Evolutionary conservation across 2,329 filamentous ascomycete species (phyloP), one percentile per base, ranked within the genome.

Genomic region (Hypoxylon sp.): DNA sequence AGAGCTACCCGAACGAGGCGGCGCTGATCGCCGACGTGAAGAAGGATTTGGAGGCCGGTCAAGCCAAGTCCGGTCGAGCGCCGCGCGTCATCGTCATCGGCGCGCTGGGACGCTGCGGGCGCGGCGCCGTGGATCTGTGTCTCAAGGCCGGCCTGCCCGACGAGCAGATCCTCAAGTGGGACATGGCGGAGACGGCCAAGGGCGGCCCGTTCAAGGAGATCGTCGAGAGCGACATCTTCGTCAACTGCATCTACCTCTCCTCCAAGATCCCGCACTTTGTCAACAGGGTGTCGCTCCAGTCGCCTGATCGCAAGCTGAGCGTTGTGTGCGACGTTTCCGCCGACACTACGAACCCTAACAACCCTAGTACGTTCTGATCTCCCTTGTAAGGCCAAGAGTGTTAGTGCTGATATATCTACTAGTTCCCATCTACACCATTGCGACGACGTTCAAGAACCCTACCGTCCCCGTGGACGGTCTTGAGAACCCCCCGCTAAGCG

Each of bases 231-330:
- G 86, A 90, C 65, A 87, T 91, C 67, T 90, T 91, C 69, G 79
- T 94, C 71, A 95, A 94, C 78, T 91, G 88, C 81, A 93, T 96
- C 70, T 96, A 96, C 75, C 84, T 97, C 30, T 84, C 79, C 55
- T 78, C 84, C 62, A 83, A 87, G 69, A 92, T 94, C 61, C 88
- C 90, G 17, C 88, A 88, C 23, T 97, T 97, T 69, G 81, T 96
- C 67, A 86, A 89, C 72, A 68, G 78, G 54, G 81, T 89, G 61
- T 85, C 82, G 42, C 82, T 96, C 46, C 79, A 85, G 59, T 75
- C 79, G 29, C 77, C 87, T 2, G 79, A 79, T 63, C 87, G 93
- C 69, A 88, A 86, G 67, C 81, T 97, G 44, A 84, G 82, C 45
- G 89, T 95, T 32, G 83, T 95, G 55, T 90, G 88, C 71, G 90